phyloP scores from a whole-genome alignment of 768 basidiomycete genomes.

The Pholiota conissans region DNA sequence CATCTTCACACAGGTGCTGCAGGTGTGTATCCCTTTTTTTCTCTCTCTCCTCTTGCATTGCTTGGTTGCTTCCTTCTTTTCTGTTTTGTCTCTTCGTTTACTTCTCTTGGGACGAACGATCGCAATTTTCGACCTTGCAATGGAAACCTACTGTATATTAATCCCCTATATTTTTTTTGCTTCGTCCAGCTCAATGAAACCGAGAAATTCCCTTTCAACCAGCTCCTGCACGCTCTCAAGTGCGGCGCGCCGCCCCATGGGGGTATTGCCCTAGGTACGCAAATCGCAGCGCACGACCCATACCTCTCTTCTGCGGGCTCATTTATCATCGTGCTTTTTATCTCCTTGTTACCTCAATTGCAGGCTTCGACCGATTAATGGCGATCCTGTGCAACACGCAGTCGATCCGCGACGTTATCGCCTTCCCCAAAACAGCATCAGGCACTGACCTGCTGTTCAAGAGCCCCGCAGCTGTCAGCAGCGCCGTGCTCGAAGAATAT shows the following conservation, averaged over 20 bases:
- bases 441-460: constrained; percentile 89
- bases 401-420: constrained; percentile 94
- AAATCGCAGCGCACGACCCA: not conserved
- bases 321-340: constrained; percentile 5
- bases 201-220: constrained; percentile 77
- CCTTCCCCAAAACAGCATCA: constrained; percentile 88
- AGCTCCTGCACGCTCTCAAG: constrained; percentile 81
- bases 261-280: constrained; percentile 85
- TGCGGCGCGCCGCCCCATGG: constrained; percentile 96
- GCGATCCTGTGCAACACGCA: constrained; percentile 83
- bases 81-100: not conserved
- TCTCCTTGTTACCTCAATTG: no score
- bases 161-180: not conserved
- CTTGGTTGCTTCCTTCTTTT: no score
- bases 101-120: not conserved
- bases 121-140: not conserved
- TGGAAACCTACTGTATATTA: not conserved
- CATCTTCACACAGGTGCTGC: constrained; percentile 73
- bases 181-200: constrained; percentile 62
- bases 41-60: not conserved
- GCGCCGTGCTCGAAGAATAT: constrained; percentile 61
- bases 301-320: not conserved
- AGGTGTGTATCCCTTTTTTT: constrained; percentile 46
- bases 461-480: constrained; percentile 68
- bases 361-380: constrained; percentile 93